Conservation (phyloP, 768 basidiomycete genomes). For the Auriscalpium vulgare region DNA sequence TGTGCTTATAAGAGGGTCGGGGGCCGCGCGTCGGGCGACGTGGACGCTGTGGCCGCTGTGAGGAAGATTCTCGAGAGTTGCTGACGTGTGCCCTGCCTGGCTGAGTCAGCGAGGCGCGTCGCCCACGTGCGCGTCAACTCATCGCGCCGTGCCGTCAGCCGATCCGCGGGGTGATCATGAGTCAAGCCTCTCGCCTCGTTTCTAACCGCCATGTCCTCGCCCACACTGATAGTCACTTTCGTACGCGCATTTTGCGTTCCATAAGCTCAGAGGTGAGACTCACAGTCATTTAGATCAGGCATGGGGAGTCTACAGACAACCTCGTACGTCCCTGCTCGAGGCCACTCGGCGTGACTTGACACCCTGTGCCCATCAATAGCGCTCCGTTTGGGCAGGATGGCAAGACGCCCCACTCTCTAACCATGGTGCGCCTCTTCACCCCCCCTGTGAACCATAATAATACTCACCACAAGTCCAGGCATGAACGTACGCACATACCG, state of each 20-base stretch:
- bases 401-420: constrained; percentile 66
- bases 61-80: constrained; percentile 1
- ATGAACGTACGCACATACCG: constrained; percentile 23
- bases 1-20: no score
- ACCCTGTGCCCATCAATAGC: constrained; percentile 21
- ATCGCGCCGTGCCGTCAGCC: no score
- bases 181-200: background rate
- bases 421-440: constrained; percentile 45
- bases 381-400: constrained; percentile 65
- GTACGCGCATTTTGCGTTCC: constrained; percentile 12
- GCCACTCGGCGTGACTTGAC: background rate
- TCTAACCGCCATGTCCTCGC: constrained; percentile 4
- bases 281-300: constrained; percentile 44
- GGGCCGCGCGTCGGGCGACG: no score
- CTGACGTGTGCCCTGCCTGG: constrained; percentile 9
- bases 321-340: constrained; percentile 29
- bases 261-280: background rate
- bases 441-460: background rate
- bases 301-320: constrained; percentile 76
- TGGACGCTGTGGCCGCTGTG: constrained; percentile 14
- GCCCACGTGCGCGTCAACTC: background rate
- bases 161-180: no score
- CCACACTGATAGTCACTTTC: constrained; percentile 21
- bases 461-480: constrained; percentile 12
- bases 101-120: constrained; percentile 6